These are phyloP conservation scores for Sporothrix sp. DNA, from an alignment of 2,329 filamentous ascomycete species.

Conservation along the genomic window DNA sequence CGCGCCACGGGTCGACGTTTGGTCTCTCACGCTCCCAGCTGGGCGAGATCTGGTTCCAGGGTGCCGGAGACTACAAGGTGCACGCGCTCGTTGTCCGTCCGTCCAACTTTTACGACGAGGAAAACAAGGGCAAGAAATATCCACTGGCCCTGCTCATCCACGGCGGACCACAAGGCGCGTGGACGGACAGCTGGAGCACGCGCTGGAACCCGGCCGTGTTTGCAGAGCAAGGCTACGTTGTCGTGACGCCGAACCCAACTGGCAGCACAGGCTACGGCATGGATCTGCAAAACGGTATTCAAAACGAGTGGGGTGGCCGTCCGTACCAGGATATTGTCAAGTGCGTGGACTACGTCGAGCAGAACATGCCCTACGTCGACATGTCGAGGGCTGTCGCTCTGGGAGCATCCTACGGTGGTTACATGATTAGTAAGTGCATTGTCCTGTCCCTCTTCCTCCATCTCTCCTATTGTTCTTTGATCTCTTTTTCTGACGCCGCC, in stretches of 20 bases:
- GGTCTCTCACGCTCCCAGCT: slow-evolving; percentile 55
- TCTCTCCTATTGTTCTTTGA: neutral
- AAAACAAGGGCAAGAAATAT: slow-evolving; percentile 47
- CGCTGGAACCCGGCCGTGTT: slow-evolving; percentile 82
- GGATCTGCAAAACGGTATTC: slow-evolving; percentile 65
- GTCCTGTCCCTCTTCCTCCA: neutral
- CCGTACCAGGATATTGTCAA: slow-evolving; percentile 77
- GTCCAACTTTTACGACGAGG: slow-evolving; percentile 54
- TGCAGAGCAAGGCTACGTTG: slow-evolving; percentile 79
- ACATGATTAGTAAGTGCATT: slow-evolving; percentile 55
- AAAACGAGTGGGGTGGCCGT: slow-evolving; percentile 70
- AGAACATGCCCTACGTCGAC: slow-evolving; percentile 59
- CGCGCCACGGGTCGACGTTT: slow-evolving; percentile 55
- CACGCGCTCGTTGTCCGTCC: slow-evolving; percentile 62
- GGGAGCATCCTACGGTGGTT: slow-evolving; percentile 66
- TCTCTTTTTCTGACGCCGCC: neutral
- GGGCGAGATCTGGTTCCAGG: slow-evolving; percentile 59
- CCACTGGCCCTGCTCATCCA: slow-evolving; percentile 74
- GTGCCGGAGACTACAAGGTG: slow-evolving; percentile 53
- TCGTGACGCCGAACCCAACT: slow-evolving; percentile 72
- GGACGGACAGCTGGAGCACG: slow-evolving; percentile 67
- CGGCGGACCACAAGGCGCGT: slow-evolving; percentile 71
- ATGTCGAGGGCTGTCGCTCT: slow-evolving; percentile 59
- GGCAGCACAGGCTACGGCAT: slow-evolving; percentile 78
- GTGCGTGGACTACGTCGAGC: slow-evolving; percentile 63